Base-by-base conservation (phyloP, 805 yeast species). In the Peterozyma toletana region DNA sequence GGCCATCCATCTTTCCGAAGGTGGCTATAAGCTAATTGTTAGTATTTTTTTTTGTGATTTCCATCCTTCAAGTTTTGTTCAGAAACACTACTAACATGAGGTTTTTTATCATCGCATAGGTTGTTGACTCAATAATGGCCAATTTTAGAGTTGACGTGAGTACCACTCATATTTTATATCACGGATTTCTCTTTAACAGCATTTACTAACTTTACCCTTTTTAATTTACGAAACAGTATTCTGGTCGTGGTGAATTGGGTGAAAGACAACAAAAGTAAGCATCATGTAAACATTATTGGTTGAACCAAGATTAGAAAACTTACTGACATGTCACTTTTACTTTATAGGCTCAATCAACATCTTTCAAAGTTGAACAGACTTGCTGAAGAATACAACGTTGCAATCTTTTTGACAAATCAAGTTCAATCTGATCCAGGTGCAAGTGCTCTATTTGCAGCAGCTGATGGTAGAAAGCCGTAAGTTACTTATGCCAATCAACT, bases 341-440 rank as follows among this genome's bases (percentile, higher is more conserved):
- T 17, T 29, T 30, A 7, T 11, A 55, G 60, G 40, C 51, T 77
- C 38, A 77, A 77, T 44, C 82, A 77, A 47, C 80, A 76, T 62
- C 59, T 77, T 31, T 67, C 75, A 6, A 66, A 69, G 45, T 58
- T 77, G 41, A 73, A 68, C 45, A 66, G 89, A 51, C 63, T 83
- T 42, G 85, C 90, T 0, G 91, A 84, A 55, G 91, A 84, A 55
- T 84, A 78, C 59, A 86, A 86, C 42, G 69, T 83, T 41, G 91
- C 91, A 0, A 84, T 84, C 0, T 80, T 84, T 43, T 75, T 84
- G 65, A 77, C 82, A 1, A 84, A 84, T 52, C 91, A 84, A 57
- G 89, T 84, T 13, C 91, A 84, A 49, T 84, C 89, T 7, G 91
- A 85, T 58, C 91, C 89, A 5, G 91, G 89, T 48, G 93, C 91